Percentiles rank a stretch among this genome's conserved stretches.
These are phyloP conservation scores for Lolium multiflorum DNA, from an alignment of 176 grass and related monocot genomes.

Conservation along the genomic window DNA sequence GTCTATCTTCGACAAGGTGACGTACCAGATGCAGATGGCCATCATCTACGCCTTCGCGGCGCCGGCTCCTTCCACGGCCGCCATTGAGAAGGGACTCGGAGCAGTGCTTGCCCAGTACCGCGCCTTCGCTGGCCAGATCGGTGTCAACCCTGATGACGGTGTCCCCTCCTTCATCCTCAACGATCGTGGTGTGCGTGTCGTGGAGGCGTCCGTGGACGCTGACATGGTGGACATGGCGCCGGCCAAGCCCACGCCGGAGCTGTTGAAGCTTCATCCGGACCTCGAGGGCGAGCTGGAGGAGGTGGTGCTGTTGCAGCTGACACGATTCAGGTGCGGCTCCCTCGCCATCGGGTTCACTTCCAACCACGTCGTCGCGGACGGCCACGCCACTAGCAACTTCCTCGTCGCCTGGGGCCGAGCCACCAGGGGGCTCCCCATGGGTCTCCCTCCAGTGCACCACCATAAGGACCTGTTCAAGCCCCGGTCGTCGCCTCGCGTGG, in stretches of 20 bases:
- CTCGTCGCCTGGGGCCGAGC: constrained; percentile 9
- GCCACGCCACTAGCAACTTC: not conserved
- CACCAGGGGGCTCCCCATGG: constrained; percentile 6
- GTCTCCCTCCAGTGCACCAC: not conserved
- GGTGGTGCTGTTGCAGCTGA: constrained; percentile 30
- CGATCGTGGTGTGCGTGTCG: constrained; percentile 1
- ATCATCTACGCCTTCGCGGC: constrained; percentile 69
- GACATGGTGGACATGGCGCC: not conserved
- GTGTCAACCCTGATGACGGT: constrained; percentile 36
- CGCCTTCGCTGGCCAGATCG: constrained; percentile 59
- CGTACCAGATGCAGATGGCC: constrained; percentile 57
- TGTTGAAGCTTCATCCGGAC: not conserved
- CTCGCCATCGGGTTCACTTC: constrained; percentile 18
- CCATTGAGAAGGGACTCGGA: constrained; percentile 55
- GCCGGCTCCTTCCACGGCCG: constrained; percentile 53
- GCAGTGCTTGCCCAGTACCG: constrained; percentile 51
- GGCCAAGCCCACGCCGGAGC: not conserved
- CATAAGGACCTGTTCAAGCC: not conserved
- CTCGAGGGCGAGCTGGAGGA: not conserved
- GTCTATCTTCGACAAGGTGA: constrained; percentile 68
- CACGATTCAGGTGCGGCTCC: constrained; percentile 7
- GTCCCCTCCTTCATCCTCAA: not conserved
- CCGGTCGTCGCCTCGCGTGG: not conserved
- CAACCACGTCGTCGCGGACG: constrained; percentile 13
- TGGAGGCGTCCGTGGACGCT: not conserved